Conservation (phyloP, 2,329 filamentous ascomycete species). For the Ophiocordyceps camponoti-leonardi region DNA sequence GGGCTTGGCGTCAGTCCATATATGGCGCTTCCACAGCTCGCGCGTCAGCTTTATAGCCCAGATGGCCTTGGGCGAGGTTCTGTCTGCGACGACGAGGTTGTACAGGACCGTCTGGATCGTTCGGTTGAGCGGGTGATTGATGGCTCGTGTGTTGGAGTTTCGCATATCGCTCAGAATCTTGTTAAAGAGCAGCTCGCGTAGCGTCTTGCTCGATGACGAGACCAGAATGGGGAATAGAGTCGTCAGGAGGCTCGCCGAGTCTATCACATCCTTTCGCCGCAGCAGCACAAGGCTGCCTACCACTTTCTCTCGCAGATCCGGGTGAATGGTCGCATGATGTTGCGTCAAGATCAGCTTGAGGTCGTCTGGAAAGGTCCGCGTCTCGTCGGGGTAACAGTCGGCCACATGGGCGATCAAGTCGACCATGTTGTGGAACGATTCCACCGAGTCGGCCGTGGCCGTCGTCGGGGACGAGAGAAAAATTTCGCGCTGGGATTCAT, state of each 20-base stretch:
- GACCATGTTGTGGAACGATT: conserved; percentile 78
- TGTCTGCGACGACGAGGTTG: conserved; percentile 77
- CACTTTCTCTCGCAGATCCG: conserved; percentile 82
- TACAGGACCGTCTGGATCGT: conserved; percentile 87
- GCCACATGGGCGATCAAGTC: conserved; percentile 89
- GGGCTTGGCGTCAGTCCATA: conserved; percentile 87
- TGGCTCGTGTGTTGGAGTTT: conserved; percentile 70
- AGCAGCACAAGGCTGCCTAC: conserved; percentile 79
- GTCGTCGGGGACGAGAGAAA: conserved; percentile 72
- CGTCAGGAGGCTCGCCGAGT: conserved; percentile 68
- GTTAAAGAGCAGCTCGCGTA: conserved; percentile 65
- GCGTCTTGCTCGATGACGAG: conserved; percentile 76
- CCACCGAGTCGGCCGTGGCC: conserved; percentile 58
- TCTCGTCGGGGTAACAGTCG: conserved; percentile 78
- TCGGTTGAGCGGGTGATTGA: conserved; percentile 83
- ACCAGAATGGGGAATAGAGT: conserved; percentile 90
- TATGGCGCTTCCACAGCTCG: conserved; percentile 89
- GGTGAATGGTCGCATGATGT: conserved; percentile 69
- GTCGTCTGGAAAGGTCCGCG: conserved; percentile 59
- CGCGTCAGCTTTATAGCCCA: conserved; percentile 94
- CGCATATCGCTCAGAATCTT: conserved; percentile 88
- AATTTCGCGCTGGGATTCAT: conserved; percentile 79
- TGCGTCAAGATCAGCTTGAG: conserved; percentile 64
- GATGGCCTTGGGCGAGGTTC: conserved; percentile 67
- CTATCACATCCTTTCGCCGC: conserved; percentile 79